These are phyloP conservation scores for Xylaria sp. DNA, from an alignment of 2,329 filamentous ascomycete genomes.

Conservation along the genomic window DNA sequence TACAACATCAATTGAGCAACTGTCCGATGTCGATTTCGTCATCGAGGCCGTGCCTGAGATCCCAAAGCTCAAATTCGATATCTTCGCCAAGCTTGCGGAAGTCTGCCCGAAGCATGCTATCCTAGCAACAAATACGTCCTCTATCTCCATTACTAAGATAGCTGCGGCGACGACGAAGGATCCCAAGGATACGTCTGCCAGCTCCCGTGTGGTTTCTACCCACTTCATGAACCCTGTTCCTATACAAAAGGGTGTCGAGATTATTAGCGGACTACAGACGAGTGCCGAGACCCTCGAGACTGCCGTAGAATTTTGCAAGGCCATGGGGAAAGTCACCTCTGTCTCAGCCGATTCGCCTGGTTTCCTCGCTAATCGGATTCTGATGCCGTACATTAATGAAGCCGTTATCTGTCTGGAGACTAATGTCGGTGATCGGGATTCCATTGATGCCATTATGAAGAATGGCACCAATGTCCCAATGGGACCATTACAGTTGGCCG, in stretches of 20 bases:
- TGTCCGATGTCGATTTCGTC: slow-evolving; percentile 90
- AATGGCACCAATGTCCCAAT: slow-evolving; percentile 99
- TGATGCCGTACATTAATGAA: slow-evolving; percentile 99
- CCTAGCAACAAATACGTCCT: slow-evolving; percentile 97
- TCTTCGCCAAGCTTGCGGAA: slow-evolving; percentile 84
- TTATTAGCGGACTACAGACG: slow-evolving; percentile 94
- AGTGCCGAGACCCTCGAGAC: slow-evolving; percentile 82
- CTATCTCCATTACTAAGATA: slow-evolving; percentile 96
- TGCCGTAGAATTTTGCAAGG: slow-evolving; percentile 84
- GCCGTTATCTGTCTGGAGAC: slow-evolving; percentile 94
- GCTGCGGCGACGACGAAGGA: slow-evolving; percentile 85
- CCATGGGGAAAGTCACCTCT: slow-evolving; percentile 92
- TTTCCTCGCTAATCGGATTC: slow-evolving; percentile 93
- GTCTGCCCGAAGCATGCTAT: slow-evolving; percentile 87
- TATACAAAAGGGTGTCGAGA: slow-evolving; percentile 96
- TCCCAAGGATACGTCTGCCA: slow-evolving; percentile 80
- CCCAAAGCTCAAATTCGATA: slow-evolving; percentile 83
- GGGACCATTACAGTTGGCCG: slow-evolving; percentile 91
- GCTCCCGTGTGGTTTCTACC: slow-evolving; percentile 90
- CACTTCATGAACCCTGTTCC: slow-evolving; percentile 99
- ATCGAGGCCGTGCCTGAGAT: slow-evolving; percentile 98
- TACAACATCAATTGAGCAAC: slow-evolving; percentile 78
- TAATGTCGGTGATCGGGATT: slow-evolving; percentile 85
- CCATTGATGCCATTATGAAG: slow-evolving; percentile 99
- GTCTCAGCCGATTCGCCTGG: slow-evolving; percentile 90